phyloP scores from a whole-genome alignment of 139 green algal species.

The Yamagishiella unicocca region DNA sequence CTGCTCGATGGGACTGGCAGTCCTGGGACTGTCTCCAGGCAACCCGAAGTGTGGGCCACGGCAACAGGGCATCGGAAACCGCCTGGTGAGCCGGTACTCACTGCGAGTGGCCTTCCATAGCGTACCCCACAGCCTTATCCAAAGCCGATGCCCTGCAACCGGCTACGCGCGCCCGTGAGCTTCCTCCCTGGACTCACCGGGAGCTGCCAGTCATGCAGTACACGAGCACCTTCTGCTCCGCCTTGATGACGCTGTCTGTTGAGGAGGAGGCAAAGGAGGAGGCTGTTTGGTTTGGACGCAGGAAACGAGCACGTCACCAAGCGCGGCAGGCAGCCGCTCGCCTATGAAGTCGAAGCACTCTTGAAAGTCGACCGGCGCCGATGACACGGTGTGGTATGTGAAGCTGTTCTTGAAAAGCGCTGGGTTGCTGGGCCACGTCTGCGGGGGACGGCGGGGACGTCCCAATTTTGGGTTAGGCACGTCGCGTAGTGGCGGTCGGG shows the following conservation, averaged over 20 bases:
- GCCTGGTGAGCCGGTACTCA: too few relatives aligned
- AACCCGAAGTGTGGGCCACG: too few relatives aligned
- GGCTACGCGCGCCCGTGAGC: too few relatives aligned
- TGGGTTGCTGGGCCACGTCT: conserved; percentile 89
- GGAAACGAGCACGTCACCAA: not conserved
- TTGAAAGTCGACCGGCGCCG: conserved; percentile 71
- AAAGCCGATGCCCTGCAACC: too few relatives aligned
- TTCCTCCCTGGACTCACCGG: too few relatives aligned
- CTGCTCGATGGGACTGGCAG: too few relatives aligned
- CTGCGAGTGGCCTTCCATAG: too few relatives aligned
- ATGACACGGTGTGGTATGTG: conserved; percentile 81
- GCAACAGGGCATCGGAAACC: too few relatives aligned
- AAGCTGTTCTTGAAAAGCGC: conserved; percentile 95
- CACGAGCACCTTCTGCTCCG: conserved; percentile 72
- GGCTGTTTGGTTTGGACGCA: not conserved
- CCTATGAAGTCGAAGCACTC: conserved; percentile 86
- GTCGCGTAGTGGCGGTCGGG: too few relatives aligned
- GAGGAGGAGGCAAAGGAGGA: not conserved
- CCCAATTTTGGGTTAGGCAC: too few relatives aligned
- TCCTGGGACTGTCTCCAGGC: too few relatives aligned
- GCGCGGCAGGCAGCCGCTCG: conserved; percentile 26
- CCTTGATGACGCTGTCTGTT: conserved; percentile 52
- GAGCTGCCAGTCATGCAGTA: conserved; percentile 85
- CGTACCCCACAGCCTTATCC: too few relatives aligned
- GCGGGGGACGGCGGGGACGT: conserved; percentile 37